Conservation (phyloP, 371 early-diverging fungal genomes). For the Apophysomyces ossiformis region DNA sequence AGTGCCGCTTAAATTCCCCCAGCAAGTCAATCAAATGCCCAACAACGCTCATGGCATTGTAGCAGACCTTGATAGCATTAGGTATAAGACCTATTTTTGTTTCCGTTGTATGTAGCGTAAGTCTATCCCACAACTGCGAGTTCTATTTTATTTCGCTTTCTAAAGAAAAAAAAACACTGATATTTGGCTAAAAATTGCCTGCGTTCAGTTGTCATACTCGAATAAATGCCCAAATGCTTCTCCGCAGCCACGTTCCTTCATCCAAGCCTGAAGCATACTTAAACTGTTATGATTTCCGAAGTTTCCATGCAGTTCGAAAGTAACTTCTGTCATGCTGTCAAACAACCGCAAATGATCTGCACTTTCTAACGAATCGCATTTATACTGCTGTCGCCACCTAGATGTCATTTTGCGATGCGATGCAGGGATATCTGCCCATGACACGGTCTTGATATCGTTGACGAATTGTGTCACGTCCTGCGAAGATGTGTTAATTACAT, state of each 20-base stretch:
- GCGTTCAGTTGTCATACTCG: slow-evolving; percentile 20
- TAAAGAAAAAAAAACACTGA: no score
- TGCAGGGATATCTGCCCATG: slow-evolving; percentile 47
- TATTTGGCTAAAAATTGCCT: no score
- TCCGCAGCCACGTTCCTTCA: slow-evolving; percentile 37
- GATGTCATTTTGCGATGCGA: slow-evolving; percentile 46
- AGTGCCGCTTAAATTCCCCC: no score
- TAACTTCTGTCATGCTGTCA: slow-evolving; percentile 39
- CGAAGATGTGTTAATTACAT: background rate
- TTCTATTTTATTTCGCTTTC: no score
- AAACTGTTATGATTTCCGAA: slow-evolving; percentile 46
- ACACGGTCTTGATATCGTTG: slow-evolving; percentile 49
- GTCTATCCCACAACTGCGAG: no score
- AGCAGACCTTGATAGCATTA: no score
- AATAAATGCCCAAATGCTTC: slow-evolving; percentile 48
- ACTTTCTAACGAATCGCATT: slow-evolving; percentile 21
- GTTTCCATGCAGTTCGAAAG: slow-evolving; percentile 42
- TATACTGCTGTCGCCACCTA: slow-evolving; percentile 34
- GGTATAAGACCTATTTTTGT: no score
- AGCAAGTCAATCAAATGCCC: no score
- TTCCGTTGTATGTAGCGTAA: no score
- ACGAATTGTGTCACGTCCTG: slow-evolving; percentile 38
- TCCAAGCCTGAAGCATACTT: slow-evolving; percentile 39
- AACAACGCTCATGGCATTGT: no score
- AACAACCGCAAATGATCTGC: slow-evolving; percentile 29